Conservation (phyloP, 225 moss, liverwort and hornwort genomes). For the Rhytidiadelphus loreus region DNA sequence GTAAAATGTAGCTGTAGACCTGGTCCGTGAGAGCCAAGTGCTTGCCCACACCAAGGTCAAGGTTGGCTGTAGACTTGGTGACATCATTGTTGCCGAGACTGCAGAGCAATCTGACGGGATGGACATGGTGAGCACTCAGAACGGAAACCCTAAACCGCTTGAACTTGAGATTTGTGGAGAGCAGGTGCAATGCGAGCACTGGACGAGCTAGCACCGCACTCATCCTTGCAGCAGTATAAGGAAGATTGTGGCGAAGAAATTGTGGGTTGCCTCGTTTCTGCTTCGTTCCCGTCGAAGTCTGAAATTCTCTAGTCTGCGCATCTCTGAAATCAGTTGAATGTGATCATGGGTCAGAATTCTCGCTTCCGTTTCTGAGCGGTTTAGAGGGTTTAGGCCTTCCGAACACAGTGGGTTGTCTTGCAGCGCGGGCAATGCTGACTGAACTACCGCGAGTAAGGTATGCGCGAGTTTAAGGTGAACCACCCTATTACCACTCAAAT, state of each 20-base stretch:
- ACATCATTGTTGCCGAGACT: slow-evolving; percentile 4
- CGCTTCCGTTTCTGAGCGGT: background rate
- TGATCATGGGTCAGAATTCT: background rate
- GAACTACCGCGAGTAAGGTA: background rate
- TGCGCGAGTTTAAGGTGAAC: too few relatives aligned
- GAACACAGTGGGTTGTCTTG: background rate
- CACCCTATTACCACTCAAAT: background rate
- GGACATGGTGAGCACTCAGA: background rate
- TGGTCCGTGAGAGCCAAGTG: slow-evolving; percentile 34
- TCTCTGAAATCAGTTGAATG: background rate
- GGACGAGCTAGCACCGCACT: slow-evolving; percentile 5
- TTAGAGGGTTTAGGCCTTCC: background rate
- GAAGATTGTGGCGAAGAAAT: background rate
- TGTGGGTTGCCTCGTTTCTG: background rate
- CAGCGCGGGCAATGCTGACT: background rate
- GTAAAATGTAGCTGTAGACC: slow-evolving; percentile 44
- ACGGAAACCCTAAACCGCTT: background rate
- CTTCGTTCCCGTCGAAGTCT: background rate
- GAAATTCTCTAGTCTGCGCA: background rate
- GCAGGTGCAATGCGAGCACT: background rate
- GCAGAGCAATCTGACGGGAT: slow-evolving; percentile 1
- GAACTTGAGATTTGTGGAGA: background rate
- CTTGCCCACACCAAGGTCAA: slow-evolving; percentile 15
- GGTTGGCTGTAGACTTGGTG: background rate
- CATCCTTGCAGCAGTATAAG: background rate